Evolutionary conservation across 306 rosid species (phyloP), one percentile per base, ranked within the genome.

Genomic region (Calophaca sinica): DNA sequence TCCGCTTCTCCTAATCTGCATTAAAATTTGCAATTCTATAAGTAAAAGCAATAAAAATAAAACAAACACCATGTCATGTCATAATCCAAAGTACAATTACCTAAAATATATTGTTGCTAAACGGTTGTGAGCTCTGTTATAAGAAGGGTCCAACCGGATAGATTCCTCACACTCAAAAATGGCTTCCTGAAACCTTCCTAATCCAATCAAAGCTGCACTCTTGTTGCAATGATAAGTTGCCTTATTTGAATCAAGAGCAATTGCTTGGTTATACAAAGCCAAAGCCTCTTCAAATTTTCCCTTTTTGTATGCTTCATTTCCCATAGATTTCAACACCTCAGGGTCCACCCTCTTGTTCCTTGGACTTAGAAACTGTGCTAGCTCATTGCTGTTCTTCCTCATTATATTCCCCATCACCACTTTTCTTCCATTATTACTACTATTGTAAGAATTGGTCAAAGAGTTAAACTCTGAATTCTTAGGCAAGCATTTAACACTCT

Each of bases 201-300:
- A 83, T 14, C 92, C 86, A 9, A 92, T 87, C 63, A 94, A 86
- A 82, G 99, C 92, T 3, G 99, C 99, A 50, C 93, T 88, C 62
- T 86, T 94, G 74, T 94, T 94, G 85, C 96, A 84, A 61, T 81
- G 86, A 44, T 90, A 92, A 10, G 80, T 89, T 36, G 97, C 93
- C 44, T 87, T 90, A 32, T 74, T 81, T 12, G 96, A 86, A 72
- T 90, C 96, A 79, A 90, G 44, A 68, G 67, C 80, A 77, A 91
- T 94, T 9, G 99, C 97, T 73, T 61, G 66, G 9, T 94, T 84
- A 81, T 94, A 94, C 28, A 90, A 80, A 51, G 20, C 61, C 88
- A 92, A 53, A 70, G 99, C 99, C 62, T 90, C 96, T 68, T 81
- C 86, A 52, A 80, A 94, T 64, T 80, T 84, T 1, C 89, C 90